Conservation (phyloP, 768 basidiomycete genomes). For the Tylopilus vinaceipallidus region DNA sequence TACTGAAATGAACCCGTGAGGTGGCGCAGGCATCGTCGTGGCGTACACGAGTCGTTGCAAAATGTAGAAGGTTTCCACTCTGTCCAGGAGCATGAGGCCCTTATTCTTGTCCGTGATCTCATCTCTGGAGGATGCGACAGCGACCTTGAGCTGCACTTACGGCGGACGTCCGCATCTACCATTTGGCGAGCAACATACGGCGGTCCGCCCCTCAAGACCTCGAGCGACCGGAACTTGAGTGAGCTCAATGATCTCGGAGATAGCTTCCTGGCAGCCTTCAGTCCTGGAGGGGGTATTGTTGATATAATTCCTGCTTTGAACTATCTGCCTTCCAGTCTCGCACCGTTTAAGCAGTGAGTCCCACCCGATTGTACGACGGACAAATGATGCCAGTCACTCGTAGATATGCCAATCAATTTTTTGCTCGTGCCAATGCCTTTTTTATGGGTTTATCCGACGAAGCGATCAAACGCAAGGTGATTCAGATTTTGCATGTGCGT, state of each 20-base stretch:
- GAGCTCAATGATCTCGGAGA: constrained; percentile 5
- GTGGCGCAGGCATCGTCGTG: constrained; percentile 8
- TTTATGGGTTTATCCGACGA: constrained; percentile 1
- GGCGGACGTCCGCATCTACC: constrained; percentile 5
- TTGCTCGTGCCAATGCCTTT: constrained; percentile 3
- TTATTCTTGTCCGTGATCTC: constrained; percentile 6
- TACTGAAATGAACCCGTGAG: not conserved
- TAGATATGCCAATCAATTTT: constrained; percentile 8
- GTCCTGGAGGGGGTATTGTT: constrained; percentile 7
- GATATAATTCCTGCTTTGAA: constrained; percentile 5
- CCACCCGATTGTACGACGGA: not conserved
- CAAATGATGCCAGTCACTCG: too few relatives aligned
- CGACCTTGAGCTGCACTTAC: constrained; percentile 6
- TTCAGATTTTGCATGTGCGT: not conserved
- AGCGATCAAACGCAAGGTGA: constrained; percentile 6
- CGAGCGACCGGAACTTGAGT: constrained; percentile 3
- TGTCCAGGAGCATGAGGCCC: constrained; percentile 9
- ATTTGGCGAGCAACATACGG: constrained; percentile 6
- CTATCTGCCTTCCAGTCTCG: constrained; percentile 2
- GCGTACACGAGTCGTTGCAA: constrained; percentile 4
- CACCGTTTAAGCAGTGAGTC: constrained; percentile 11
- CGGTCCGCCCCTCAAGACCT: constrained; percentile 3
- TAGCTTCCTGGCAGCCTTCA: not conserved
- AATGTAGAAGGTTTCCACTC: not conserved
- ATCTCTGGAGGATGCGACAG: not conserved